Percentiles rank a stretch among this genome's conserved stretches.
Conservation (phyloP, 2,329 filamentous ascomycete species). For the Curvularia sp. region DNA sequence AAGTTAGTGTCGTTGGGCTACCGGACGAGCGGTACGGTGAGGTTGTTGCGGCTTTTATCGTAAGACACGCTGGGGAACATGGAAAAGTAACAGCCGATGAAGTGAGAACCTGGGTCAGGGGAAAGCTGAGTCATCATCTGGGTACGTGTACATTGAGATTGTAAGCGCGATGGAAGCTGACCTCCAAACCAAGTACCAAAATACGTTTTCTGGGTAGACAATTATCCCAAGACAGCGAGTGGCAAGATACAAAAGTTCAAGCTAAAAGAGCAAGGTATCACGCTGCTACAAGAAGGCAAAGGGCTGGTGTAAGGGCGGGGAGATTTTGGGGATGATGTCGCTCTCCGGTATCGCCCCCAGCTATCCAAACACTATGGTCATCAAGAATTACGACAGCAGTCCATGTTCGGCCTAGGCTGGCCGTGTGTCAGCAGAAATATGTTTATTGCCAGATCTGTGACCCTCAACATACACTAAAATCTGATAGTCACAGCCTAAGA, state of each 20-base stretch:
- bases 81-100: constrained; percentile 61
- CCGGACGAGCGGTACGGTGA: constrained; percentile 86
- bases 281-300: constrained; percentile 32
- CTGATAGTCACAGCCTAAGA: neutral
- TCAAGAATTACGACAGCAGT: neutral
- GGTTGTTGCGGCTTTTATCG: constrained; percentile 82
- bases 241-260: constrained; percentile 98
- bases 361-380: neutral
- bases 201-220: constrained; percentile 83
- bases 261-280: constrained; percentile 69
- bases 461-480: neutral
- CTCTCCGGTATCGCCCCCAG: too few species aligned
- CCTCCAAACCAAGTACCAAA: constrained; percentile 65
- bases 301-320: constrained; percentile 13
- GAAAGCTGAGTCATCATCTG: constrained; percentile 73
- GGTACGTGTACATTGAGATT: constrained; percentile 52
- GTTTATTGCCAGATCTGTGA: neutral
- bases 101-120: constrained; percentile 74
- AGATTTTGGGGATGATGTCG: neutral
- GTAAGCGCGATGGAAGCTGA: neutral
- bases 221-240: constrained; percentile 93
- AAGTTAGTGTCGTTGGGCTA: constrained; percentile 84
- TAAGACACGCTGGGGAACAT: constrained; percentile 54
- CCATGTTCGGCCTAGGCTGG: neutral
- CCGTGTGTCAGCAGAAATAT: neutral